phyloP scores from a whole-genome alignment of 768 basidiomycete genomes.

The Boletus subcaerulescens region DNA sequence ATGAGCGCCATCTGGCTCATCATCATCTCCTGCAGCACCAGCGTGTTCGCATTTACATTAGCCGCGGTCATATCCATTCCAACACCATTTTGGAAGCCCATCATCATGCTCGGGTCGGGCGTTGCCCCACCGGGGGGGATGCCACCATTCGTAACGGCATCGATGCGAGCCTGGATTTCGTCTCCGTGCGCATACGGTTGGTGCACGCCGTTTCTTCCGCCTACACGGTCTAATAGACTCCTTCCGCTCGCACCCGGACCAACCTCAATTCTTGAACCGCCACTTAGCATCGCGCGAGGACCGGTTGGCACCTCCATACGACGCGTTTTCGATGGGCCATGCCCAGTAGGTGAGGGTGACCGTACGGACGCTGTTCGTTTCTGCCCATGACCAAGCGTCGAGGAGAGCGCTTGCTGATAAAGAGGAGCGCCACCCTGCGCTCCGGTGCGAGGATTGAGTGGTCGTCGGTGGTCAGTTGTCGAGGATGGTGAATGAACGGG shows the following conservation, averaged over 20 bases:
- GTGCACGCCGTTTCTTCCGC: slow-evolving; percentile 45
- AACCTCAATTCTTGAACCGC: slow-evolving; percentile 16
- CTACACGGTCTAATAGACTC: slow-evolving; percentile 82
- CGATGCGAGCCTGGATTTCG: slow-evolving; percentile 76
- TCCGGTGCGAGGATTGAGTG: slow-evolving; percentile 45
- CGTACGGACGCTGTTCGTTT: slow-evolving; percentile 66
- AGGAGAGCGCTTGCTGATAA: slow-evolving; percentile 74
- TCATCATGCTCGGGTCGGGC: slow-evolving; percentile 41
- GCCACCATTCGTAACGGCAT: slow-evolving; percentile 65
- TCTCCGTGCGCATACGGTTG: slow-evolving; percentile 44
- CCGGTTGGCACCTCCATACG: slow-evolving; percentile 79
- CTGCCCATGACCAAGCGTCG: slow-evolving; percentile 50
- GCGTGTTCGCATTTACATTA: slow-evolving; percentile 62
- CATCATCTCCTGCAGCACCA: slow-evolving; percentile 86
- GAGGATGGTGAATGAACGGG: slow-evolving; percentile 21
- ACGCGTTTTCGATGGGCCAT: slow-evolving; percentile 65
- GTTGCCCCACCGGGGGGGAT: slow-evolving; percentile 32
- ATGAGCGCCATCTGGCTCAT: slow-evolving; percentile 91
- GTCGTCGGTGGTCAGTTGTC: slow-evolving; percentile 29
- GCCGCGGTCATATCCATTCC: slow-evolving; percentile 39
- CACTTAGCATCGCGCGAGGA: slow-evolving; percentile 72
- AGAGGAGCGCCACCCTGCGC: slow-evolving; percentile 38
- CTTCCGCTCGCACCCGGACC: slow-evolving; percentile 36
- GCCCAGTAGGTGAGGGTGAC: slow-evolving; percentile 61
- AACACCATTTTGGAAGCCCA: slow-evolving; percentile 44